phyloP scores from a whole-genome alignment of 2,329 filamentous ascomycete species.

The Penicillium sp. region DNA sequence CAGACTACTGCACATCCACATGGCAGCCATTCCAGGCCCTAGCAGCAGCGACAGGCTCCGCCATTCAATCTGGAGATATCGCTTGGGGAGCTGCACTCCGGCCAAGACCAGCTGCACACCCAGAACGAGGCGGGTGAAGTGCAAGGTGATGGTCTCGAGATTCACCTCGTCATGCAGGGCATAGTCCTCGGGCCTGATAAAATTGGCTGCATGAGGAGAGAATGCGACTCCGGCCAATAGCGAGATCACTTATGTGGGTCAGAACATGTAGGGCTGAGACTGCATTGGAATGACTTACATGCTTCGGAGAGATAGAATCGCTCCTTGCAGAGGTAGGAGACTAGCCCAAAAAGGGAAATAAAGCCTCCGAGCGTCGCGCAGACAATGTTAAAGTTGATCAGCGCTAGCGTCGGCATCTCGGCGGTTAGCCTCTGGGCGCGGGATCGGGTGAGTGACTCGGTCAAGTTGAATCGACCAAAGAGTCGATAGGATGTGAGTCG shows the following conservation, averaged over 20 bases:
- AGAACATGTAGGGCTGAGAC: neutral
- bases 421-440: conserved; percentile 1
- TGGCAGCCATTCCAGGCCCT: conserved; percentile 75
- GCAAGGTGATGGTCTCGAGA: conserved; percentile 69
- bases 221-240: conserved; percentile 73
- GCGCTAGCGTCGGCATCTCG: conserved; percentile 57
- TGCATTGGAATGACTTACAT: conserved; percentile 52
- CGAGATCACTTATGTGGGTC: conserved; percentile 68
- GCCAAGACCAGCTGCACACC: conserved; percentile 87
- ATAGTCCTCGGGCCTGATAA: conserved; percentile 72
- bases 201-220: conserved; percentile 70
- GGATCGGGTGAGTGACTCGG: neutral
- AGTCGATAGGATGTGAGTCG: neutral
- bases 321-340: conserved; percentile 86
- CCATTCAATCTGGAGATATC: conserved; percentile 76
- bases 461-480: neutral
- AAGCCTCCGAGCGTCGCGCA: conserved; percentile 78
- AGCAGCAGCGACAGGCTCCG: conserved; percentile 68
- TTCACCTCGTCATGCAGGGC: conserved; percentile 55
- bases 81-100: conserved; percentile 78
- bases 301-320: conserved; percentile 88
- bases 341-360: conserved; percentile 81
- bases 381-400: conserved; percentile 79
- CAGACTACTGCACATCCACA: conserved; percentile 81
- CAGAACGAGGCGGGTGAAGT: conserved; percentile 80